phyloP scores from a whole-genome alignment of 352 stramenopile genomes.

The Phytophthora meadii region DNA sequence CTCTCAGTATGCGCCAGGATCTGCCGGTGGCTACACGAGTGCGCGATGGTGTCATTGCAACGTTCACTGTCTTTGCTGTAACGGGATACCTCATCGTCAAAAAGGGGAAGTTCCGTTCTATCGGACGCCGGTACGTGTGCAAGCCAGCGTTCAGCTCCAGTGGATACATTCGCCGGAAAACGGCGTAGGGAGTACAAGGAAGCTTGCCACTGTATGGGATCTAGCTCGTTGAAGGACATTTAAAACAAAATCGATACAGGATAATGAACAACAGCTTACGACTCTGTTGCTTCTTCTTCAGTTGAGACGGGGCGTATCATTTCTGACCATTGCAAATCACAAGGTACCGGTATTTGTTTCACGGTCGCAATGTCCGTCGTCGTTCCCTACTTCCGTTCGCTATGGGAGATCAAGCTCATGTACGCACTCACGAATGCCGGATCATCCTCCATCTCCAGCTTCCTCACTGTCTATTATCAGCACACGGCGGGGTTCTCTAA shows the following conservation, averaged over 20 bases:
- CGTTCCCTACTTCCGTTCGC: neutral
- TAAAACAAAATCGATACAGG: neutral
- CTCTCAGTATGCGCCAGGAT: conserved; percentile 65
- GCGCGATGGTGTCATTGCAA: conserved; percentile 67
- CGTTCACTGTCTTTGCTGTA: conserved; percentile 52
- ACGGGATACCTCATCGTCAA: conserved; percentile 81
- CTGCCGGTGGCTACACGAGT: conserved; percentile 65
- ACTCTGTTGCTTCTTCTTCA: neutral
- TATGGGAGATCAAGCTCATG: conserved; percentile 65
- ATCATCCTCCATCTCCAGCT: conserved; percentile 66
- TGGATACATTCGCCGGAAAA: conserved; percentile 85
- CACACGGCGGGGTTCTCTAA: conserved; percentile 65
- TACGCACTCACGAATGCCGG: conserved; percentile 60
- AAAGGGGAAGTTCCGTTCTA: conserved; percentile 80
- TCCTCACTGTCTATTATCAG: conserved; percentile 72
- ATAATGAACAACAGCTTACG: conserved; percentile 12
- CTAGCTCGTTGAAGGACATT: neutral
- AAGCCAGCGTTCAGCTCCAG: conserved; percentile 88
- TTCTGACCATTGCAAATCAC: conserved; percentile 1
- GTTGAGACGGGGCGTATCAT: neutral
- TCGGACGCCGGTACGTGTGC: conserved; percentile 84
- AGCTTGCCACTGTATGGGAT: neutral
- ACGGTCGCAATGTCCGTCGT: neutral
- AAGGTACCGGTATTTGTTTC: neutral
- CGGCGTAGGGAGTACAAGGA: conserved; percentile 11